Conservation (phyloP, 139 green algal genomes). For the Parachlorella kessleri region DNA sequence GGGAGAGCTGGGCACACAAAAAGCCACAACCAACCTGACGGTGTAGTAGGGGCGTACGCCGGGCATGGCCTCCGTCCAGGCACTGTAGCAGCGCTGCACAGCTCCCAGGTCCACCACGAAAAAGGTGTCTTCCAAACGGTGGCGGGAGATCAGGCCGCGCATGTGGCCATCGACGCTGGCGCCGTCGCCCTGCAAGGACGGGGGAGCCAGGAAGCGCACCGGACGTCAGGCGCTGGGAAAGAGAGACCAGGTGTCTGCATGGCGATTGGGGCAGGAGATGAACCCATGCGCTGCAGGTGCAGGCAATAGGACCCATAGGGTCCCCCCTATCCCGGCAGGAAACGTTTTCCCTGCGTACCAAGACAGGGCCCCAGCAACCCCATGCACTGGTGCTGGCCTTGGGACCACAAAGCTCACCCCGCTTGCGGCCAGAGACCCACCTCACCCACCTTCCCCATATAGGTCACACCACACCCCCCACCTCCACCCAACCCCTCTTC, state of each 20-base stretch:
- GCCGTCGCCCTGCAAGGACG: constrained; percentile 7
- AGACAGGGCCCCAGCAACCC: background rate
- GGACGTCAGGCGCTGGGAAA: background rate
- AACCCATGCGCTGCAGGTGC: too few relatives aligned
- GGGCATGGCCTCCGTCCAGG: constrained; percentile 84
- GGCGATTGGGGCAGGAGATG: too few relatives aligned
- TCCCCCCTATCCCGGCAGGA: too few relatives aligned
- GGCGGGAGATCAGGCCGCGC: constrained; percentile 24
- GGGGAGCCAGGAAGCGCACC: too few relatives aligned
- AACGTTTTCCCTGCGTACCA: background rate
- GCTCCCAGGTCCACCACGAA: constrained; percentile 91
- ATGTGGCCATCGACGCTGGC: constrained; percentile 38
- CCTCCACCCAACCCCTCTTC: too few relatives aligned
- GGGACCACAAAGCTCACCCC: background rate
- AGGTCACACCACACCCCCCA: background rate
- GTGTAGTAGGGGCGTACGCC: constrained; percentile 90
- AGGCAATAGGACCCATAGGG: too few relatives aligned
- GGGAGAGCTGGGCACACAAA: too few relatives aligned
- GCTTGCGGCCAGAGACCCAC: background rate
- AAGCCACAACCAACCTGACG: too few relatives aligned
- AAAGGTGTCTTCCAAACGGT: constrained; percentile 81
- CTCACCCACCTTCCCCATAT: background rate
- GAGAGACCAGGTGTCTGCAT: too few relatives aligned
- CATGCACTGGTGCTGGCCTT: too few relatives aligned
- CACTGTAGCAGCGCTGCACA: constrained; percentile 73